Base-by-base conservation (phyloP, 805 yeast genomes). In the Lachancea kluyveri region DNA sequence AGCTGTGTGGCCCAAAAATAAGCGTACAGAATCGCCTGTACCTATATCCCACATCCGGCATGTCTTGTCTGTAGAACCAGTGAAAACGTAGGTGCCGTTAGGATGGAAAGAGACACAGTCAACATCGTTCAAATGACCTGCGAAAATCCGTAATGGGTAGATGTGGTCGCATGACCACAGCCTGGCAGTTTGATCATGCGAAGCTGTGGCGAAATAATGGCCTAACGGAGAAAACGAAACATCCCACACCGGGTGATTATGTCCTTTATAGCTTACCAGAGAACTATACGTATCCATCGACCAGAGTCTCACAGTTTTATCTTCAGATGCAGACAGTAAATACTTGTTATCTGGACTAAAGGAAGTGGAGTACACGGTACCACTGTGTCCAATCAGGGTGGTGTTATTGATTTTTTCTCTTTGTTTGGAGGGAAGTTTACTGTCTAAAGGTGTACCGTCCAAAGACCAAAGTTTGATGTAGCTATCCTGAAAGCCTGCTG, bases 131-230 rank as follows among this genome's bases (percentile, higher is more conserved):
- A 88, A 71, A 60, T 92, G 99, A 1, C 99, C 99, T 0, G 97
- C 97, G 65, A 92, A 90, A 16, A 92, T 84, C 45, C 98, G 70
- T 48, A 92, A 67, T 21, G 99, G 97, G 54, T 90, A 88, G 26
- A 92, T 88, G 59, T 92, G 99, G 57, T 92, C 98, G 46, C 95
- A 86, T 16, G 95, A 87, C 99, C 99, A 92, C 35, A 92, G 67
- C 40, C 97, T 72, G 1, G 97, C 97, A 0, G 98, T 92, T 57
- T 88, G 96, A 54, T 92, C 99, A 53, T 88, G 96, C 3, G 96
- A 85, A 0, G 94, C 96, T 0, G 96, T 88, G n/a, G 94, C 96
- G 59, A 92, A 92, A 62, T 92, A 92, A 61, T 92, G 97, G 4
- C 98, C 98, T 48, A 83, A 64, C 2, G 98, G 98, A 2, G 95